Evolutionary conservation across 108 stramenopile species (phyloP).

Genomic region (Cyclostephanos invisitatus): DNA sequence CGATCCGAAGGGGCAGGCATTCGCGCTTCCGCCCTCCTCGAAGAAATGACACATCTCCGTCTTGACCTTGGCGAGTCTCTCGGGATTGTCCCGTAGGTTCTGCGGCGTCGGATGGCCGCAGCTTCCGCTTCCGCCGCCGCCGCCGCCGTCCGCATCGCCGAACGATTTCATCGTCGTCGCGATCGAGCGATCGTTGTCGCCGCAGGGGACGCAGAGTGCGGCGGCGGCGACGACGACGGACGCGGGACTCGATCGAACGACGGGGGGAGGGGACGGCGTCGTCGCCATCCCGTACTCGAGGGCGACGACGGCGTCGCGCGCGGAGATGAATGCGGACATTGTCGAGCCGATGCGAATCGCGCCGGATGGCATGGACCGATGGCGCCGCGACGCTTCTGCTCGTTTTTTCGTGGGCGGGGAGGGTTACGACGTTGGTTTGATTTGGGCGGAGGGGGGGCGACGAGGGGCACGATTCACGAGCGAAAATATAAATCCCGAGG

Average conservation of each 20-base stretch:
- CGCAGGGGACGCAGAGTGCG: background rate
- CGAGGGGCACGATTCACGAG: too few relatives aligned
- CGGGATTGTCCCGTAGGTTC: slow-evolving; percentile 37
- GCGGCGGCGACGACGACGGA: background rate
- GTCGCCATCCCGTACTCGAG: background rate
- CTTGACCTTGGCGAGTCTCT: slow-evolving; percentile 38
- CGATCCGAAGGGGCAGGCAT: slow-evolving; percentile 30
- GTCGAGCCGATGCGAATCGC: background rate
- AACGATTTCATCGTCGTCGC: background rate
- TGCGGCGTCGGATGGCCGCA: slow-evolving; percentile 32
- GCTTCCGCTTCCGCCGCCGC: background rate
- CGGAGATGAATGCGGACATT: background rate
- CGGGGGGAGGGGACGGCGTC: background rate
- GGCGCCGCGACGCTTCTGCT: too few relatives aligned
- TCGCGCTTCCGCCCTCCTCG: slow-evolving; percentile 14
- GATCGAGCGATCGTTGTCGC: background rate
- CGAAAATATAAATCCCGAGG: too few relatives aligned
- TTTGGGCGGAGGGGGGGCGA: too few relatives aligned
- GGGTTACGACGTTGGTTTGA: too few relatives aligned
- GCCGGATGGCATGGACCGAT: background rate
- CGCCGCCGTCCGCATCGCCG: background rate
- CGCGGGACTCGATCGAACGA: background rate
- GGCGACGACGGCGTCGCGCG: background rate
- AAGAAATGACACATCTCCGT: slow-evolving; percentile 30
- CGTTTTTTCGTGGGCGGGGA: too few relatives aligned